Evolutionary conservation across 495 filamentous ascomycete species (phyloP).

Genomic region (Xylaria bambusicola): DNA sequence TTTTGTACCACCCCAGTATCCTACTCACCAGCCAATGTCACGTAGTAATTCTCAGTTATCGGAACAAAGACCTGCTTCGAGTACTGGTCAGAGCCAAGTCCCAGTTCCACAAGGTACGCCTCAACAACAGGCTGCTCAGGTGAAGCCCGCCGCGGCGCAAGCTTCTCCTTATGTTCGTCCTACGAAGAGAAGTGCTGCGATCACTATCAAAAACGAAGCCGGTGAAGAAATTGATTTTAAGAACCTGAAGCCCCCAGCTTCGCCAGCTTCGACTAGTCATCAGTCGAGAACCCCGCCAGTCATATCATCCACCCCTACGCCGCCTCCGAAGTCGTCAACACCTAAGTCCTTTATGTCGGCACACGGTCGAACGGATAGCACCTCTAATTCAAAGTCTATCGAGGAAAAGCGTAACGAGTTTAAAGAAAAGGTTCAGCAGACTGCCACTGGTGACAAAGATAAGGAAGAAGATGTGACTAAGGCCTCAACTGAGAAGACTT

Average conservation of each 20-base stretch:
- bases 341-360: slow-evolving; percentile 45
- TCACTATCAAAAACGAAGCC: slow-evolving; percentile 76
- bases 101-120: slow-evolving; percentile 49
- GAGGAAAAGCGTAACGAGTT: slow-evolving; percentile 56
- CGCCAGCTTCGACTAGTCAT: slow-evolving; percentile 49
- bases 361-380: slow-evolving; percentile 52
- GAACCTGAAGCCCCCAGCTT: slow-evolving; percentile 41
- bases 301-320: slow-evolving; percentile 53
- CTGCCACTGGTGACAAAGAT: slow-evolving; percentile 39
- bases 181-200: slow-evolving; percentile 64
- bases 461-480: slow-evolving; percentile 49
- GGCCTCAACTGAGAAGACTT: slow-evolving; percentile 41
- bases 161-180: slow-evolving; percentile 60
- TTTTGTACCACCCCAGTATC: slow-evolving; percentile 55
- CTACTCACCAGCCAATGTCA: slow-evolving; percentile 70
- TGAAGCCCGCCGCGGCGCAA: slow-evolving; percentile 60
- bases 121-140: slow-evolving; percentile 56
- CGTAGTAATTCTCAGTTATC: slow-evolving; percentile 73
- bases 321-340: slow-evolving; percentile 48
- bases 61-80: slow-evolving; percentile 75
- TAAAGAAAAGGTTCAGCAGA: slow-evolving; percentile 51
- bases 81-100: slow-evolving; percentile 63
- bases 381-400: slow-evolving; percentile 42
- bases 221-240: slow-evolving; percentile 60
- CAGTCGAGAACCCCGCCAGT: slow-evolving; percentile 57